phyloP scores from a whole-genome alignment of 2,329 filamentous ascomycete genomes.

The Fusarium sp. region DNA sequence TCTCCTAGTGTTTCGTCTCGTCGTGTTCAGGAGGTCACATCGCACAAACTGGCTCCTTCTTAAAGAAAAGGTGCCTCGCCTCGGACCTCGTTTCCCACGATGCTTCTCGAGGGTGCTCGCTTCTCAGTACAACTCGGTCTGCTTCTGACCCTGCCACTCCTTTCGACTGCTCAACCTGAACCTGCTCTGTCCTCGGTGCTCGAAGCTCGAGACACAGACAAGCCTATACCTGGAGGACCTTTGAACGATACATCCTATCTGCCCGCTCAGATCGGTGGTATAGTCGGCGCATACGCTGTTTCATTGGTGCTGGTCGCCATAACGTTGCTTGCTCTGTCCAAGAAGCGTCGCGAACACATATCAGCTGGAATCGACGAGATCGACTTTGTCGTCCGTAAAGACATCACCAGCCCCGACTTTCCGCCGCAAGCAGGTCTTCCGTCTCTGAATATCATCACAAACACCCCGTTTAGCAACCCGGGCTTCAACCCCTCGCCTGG shows the following conservation, averaged over 20 bases:
- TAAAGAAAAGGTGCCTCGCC: conserved; percentile 45
- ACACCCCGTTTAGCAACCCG: conserved; percentile 47
- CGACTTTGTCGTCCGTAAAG: conserved; percentile 51
- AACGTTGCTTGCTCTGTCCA: conserved; percentile 68
- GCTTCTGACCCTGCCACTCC: conserved; percentile 43
- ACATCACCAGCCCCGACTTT: conserved; percentile 39
- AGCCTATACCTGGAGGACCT: conserved; percentile 66
- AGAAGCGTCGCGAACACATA: conserved; percentile 62
- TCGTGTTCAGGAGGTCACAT: conserved; percentile 55
- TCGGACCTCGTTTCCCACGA: conserved; percentile 48
- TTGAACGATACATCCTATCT: conserved; percentile 71
- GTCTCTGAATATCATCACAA: conserved; percentile 33
- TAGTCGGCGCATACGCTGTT: conserved; percentile 83
- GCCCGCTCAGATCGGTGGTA: conserved; percentile 82
- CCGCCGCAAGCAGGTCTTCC: conserved; percentile 25
- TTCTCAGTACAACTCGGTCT: conserved; percentile 43
- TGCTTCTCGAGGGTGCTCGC: conserved; percentile 48
- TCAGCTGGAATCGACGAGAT: conserved; percentile 61
- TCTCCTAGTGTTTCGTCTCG: conserved; percentile 61
- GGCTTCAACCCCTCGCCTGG: conserved; percentile 58
- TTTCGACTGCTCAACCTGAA: conserved; percentile 45
- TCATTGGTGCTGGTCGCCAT: conserved; percentile 78
- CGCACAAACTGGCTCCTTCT: conserved; percentile 47
- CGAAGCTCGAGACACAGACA: conserved; percentile 57
- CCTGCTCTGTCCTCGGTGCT: conserved; percentile 43